These are phyloP conservation scores for Coprinopsis marcescibilis DNA, from an alignment of 768 basidiomycete genomes.

Conservation along the genomic window DNA sequence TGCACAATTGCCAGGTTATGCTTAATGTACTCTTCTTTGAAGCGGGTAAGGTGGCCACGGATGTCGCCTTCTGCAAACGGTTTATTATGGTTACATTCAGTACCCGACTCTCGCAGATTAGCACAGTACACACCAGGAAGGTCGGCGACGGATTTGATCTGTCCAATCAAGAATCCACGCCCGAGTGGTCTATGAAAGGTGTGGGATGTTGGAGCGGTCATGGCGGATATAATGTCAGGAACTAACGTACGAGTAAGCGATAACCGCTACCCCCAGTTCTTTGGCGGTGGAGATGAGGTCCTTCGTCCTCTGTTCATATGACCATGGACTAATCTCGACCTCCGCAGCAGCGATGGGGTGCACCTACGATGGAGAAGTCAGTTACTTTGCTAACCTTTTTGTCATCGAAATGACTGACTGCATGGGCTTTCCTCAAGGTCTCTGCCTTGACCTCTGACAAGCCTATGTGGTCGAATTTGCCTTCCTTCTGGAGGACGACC, in stretches of 20 bases:
- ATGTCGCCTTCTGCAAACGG: slow-evolving; percentile 34
- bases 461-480: slow-evolving; percentile 55
- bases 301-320: slow-evolving; percentile 47
- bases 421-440: slow-evolving; percentile 37
- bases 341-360: slow-evolving; percentile 55
- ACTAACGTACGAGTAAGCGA: slow-evolving; percentile 48
- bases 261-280: slow-evolving; percentile 52
- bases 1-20: slow-evolving; percentile 42
- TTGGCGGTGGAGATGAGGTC: slow-evolving; percentile 49
- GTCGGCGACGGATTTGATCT: slow-evolving; percentile 35
- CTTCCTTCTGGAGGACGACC: slow-evolving; percentile 43
- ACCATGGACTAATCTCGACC: slow-evolving; percentile 63
- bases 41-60: slow-evolving; percentile 33
- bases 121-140: slow-evolving; percentile 14
- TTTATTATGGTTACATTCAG: slow-evolving; percentile 3
- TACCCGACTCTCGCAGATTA: not conserved
- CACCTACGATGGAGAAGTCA: too few species aligned
- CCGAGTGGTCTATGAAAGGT: slow-evolving; percentile 43
- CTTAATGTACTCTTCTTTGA: slow-evolving; percentile 40
- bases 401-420: slow-evolving; percentile 23
- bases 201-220: not conserved
- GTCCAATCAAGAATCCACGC: slow-evolving; percentile 46
- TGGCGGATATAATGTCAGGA: not conserved
- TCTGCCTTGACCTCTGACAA: slow-evolving; percentile 47
- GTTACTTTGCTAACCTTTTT: too few species aligned